Evolutionary conservation across 1,139 yeast genomes (phyloP).

Genomic region (Maudiozyma humilis): DNA sequence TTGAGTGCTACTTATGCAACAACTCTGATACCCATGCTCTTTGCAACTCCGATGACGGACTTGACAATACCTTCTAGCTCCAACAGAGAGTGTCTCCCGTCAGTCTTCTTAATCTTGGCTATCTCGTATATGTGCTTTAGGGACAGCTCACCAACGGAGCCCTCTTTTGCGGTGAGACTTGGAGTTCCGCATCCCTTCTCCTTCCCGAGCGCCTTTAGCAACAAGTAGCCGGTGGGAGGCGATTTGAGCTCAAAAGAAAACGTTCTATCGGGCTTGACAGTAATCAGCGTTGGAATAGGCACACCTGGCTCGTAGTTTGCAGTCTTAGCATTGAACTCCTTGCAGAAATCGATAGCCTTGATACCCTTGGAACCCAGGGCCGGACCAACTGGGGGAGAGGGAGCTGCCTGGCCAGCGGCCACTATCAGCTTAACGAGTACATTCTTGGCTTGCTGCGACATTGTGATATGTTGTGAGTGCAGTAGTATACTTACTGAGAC

Average conservation of each 20-base stretch:
- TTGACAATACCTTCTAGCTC: slow-evolving; percentile 74
- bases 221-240: slow-evolving; percentile 85
- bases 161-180: slow-evolving; percentile 19
- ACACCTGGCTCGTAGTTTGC: slow-evolving; percentile 77
- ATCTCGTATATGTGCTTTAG: slow-evolving; percentile 89
- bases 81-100: slow-evolving; percentile 64
- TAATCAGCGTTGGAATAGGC: slow-evolving; percentile 80
- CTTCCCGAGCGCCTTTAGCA: slow-evolving; percentile 77
- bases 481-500: background rate
- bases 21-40: slow-evolving; percentile 77
- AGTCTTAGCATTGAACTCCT: slow-evolving; percentile 95
- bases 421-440: slow-evolving; percentile 81
- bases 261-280: slow-evolving; percentile 86
- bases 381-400: slow-evolving; percentile 99
- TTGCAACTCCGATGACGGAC: slow-evolving; percentile 78
- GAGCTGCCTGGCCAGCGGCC: slow-evolving; percentile 98
- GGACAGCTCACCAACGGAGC: slow-evolving; percentile 62
- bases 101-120: slow-evolving; percentile 87
- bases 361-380: slow-evolving; percentile 98
- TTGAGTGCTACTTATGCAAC: slow-evolving; percentile 40
- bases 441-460: slow-evolving; percentile 28
- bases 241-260: slow-evolving; percentile 81
- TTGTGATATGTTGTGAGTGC: slow-evolving; percentile 2
- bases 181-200: slow-evolving; percentile 54
- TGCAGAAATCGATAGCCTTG: slow-evolving; percentile 96